A percentile compares a stretch with the other conserved stretches of the same genome.
Evolutionary conservation across 1,139 yeast genomes (phyloP).

Genomic region (Yamadazyma dushanensis): DNA sequence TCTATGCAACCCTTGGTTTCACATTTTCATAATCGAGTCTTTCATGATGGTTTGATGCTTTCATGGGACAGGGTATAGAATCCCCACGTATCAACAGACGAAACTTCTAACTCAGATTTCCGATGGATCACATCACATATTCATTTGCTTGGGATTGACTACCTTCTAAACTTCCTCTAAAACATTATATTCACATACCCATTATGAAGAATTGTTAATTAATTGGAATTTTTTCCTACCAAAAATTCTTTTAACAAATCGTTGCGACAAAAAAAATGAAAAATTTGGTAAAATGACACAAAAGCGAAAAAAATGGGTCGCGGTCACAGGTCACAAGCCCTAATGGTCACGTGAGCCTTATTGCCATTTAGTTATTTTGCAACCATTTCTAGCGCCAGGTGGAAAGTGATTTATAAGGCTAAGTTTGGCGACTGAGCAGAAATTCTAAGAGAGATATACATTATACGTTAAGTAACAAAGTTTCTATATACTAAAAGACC

Average conservation of each 20-base stretch:
- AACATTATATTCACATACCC: slow-evolving; percentile 27
- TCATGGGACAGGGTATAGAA: too few species aligned
- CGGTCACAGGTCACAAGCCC: slow-evolving; percentile 18
- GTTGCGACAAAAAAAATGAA: slow-evolving; percentile 3
- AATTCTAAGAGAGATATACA: slow-evolving; percentile 20
- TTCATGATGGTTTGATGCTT: too few species aligned
- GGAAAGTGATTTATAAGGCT: slow-evolving; percentile 34
- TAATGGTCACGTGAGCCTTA: too few species aligned
- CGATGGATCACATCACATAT: neutral
- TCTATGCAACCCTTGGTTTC: too few species aligned
- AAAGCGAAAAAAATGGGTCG: slow-evolving; percentile 3
- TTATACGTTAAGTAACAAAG: slow-evolving; percentile 2
- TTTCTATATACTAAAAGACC: slow-evolving; percentile 8
- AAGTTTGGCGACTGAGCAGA: too few species aligned
- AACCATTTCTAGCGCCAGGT: neutral
- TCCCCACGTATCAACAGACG: too few species aligned
- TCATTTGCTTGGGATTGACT: neutral
- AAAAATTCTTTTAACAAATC: slow-evolving; percentile 8
- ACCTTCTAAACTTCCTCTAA: neutral
- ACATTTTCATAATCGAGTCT: too few species aligned
- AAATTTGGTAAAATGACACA: slow-evolving; percentile 6
- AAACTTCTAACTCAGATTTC: too few species aligned
- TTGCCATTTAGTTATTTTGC: neutral
- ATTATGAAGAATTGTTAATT: slow-evolving; percentile 29
- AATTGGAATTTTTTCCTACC: slow-evolving; percentile 10